phyloP scores from a whole-genome alignment of 352 stramenopile species.

The Phytophthora colocasiae region DNA sequence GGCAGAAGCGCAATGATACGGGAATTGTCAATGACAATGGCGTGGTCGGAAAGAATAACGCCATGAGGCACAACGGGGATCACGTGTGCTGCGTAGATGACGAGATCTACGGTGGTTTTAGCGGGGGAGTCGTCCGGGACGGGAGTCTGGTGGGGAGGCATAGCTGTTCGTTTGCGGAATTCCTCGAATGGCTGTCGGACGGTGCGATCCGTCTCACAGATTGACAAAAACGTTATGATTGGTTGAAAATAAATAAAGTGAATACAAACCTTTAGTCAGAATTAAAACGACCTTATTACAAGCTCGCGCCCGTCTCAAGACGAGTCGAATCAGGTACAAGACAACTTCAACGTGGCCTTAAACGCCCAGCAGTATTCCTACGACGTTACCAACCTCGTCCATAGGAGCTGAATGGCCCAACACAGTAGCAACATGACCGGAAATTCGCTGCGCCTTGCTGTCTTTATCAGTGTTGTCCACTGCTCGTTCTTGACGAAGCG shows the following conservation, averaged over 20 bases:
- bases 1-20: constrained; percentile 85
- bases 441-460: constrained; percentile 1
- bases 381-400: constrained; percentile 19
- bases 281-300: too few relatives aligned
- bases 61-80: constrained; percentile 83
- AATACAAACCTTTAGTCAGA: too few relatives aligned
- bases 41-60: constrained; percentile 77
- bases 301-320: too few relatives aligned
- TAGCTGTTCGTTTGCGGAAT: constrained; percentile 1
- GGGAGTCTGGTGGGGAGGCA: constrained; percentile 34
- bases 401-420: constrained; percentile 34
- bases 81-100: constrained; percentile 81
- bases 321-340: too few relatives aligned
- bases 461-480: constrained; percentile 11
- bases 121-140: not conserved
- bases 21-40: constrained; percentile 70
- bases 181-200: not conserved
- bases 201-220: not conserved
- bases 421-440: constrained; percentile 19
- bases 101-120: constrained; percentile 60
- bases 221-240: not conserved
- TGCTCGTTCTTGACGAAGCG: constrained; percentile 21
- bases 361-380: constrained; percentile 10
- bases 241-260: constrained; percentile 2
- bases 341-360: not conserved